Conservation (phyloP, 2,329 filamentous ascomycete species). For the Monascus ruber region DNA sequence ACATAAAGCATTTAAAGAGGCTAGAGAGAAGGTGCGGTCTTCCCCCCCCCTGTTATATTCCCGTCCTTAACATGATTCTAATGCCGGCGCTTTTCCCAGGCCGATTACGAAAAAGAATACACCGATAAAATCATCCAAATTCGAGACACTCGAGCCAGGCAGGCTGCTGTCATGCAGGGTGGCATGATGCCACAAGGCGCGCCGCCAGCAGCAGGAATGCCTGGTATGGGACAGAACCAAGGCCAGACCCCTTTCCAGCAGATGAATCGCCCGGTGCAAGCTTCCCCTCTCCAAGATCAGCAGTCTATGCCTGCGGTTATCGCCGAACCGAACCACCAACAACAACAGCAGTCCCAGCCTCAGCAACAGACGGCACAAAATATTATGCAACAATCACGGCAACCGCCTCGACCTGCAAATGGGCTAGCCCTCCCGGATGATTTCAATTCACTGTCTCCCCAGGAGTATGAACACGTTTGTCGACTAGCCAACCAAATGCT, state of each 20-base stretch:
- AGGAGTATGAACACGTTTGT: constrained; percentile 35
- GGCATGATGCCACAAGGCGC: constrained; percentile 28
- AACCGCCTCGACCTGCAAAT: constrained; percentile 19
- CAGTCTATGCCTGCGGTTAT: constrained; percentile 26
- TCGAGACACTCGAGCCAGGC: constrained; percentile 33
- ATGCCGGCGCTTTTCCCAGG: constrained; percentile 11
- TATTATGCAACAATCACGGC: constrained; percentile 19
- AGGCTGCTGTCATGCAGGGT: constrained; percentile 29
- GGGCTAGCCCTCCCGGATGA: constrained; percentile 22
- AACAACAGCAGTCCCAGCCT: constrained; percentile 16
- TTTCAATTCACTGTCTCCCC: constrained; percentile 23
- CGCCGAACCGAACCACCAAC: constrained; percentile 21
- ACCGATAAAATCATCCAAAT: constrained; percentile 35
- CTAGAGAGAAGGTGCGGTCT: constrained; percentile 21
- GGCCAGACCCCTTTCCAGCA: constrained; percentile 38
- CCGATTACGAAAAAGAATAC: constrained; percentile 34
- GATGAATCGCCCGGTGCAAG: constrained; percentile 40
- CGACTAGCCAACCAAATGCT: constrained; percentile 38
- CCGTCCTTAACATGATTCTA: background rate
- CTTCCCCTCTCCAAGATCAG: constrained; percentile 36
- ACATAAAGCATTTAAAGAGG: constrained; percentile 33
- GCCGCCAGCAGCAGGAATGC: constrained; percentile 16
- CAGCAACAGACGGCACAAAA: constrained; percentile 12
- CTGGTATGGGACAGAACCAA: constrained; percentile 27
- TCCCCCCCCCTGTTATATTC: background rate